phyloP scores from a whole-genome alignment of 305 asterid genomes.

The Fraxinus baroniana region DNA sequence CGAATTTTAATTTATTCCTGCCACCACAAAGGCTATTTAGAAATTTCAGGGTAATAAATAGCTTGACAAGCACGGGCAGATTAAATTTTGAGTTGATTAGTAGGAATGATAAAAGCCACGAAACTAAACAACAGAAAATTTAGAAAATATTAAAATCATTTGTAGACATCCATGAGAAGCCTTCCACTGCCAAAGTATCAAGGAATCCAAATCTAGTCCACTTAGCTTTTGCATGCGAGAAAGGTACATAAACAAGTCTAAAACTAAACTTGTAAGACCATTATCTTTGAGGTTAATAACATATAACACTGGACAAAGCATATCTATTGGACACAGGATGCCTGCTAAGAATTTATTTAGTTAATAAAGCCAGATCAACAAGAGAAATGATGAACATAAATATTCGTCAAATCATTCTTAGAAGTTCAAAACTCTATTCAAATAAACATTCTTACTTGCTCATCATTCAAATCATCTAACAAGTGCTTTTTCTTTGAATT shows the following conservation, averaged over 20 bases:
- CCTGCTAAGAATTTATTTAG: neutral
- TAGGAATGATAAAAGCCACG: neutral
- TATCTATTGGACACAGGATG: neutral
- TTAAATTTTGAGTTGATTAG: neutral
- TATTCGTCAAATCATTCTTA: neutral
- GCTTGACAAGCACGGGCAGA: neutral
- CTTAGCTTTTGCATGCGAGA: neutral
- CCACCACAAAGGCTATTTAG: neutral
- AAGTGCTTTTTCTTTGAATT: conserved; percentile 49
- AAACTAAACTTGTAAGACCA: neutral
- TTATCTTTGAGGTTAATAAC: neutral
- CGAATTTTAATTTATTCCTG: neutral
- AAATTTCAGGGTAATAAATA: conserved; percentile 9
- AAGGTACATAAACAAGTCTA: neutral
- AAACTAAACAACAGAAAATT: neutral
- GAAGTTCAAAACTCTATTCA: neutral
- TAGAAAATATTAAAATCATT: neutral
- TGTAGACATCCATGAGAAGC: neutral
- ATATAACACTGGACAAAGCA: neutral
- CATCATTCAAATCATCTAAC: conserved; percentile 64
- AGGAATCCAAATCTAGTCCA: conserved; percentile 4
- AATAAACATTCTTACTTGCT: conserved; percentile 53
- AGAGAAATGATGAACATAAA: neutral
- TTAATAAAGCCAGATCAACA: neutral
- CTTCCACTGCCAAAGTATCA: neutral